Percentiles rank a stretch among this genome's conserved stretches.
Conservation (phyloP, 176 grass and related monocot genomes). For the Echinochloa phyllopogon region DNA sequence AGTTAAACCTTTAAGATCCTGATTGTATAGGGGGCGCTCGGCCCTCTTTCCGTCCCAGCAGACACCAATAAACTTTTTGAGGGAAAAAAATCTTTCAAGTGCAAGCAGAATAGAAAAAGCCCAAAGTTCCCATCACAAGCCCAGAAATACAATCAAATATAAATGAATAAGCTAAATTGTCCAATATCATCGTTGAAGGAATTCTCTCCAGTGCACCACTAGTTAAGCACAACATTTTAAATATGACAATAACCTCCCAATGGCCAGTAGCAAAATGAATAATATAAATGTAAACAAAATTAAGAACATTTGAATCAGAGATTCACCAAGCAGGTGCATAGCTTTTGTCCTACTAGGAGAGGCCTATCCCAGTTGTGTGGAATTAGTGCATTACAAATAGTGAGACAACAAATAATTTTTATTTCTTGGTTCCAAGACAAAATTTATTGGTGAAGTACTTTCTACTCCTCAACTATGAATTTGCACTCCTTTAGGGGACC, state of each 20-base stretch:
- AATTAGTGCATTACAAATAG: not conserved
- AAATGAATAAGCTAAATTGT: not conserved
- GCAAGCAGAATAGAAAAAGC: slow-evolving; percentile 9
- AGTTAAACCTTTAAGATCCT: not conserved
- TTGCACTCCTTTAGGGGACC: not conserved
- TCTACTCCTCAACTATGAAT: slow-evolving; percentile 15
- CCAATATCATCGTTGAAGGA: slow-evolving; percentile 5
- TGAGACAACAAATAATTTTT: not conserved
- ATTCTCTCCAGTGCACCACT: not conserved
- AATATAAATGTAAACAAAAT: not conserved
- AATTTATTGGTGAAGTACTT: not conserved
- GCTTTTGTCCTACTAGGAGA: not conserved
- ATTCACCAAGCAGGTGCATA: not conserved
- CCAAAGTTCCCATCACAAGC: not conserved
- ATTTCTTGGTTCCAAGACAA: not conserved
- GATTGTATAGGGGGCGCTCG: not conserved
- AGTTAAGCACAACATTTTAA: not conserved
- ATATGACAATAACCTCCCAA: not conserved
- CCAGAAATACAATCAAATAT: slow-evolving; percentile 8
- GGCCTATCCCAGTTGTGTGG: not conserved
- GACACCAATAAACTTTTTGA: not conserved
- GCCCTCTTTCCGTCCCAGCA: not conserved
- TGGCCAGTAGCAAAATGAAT: not conserved
- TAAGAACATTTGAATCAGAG: not conserved
- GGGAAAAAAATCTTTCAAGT: not conserved